Percentiles rank a stretch among this genome's conserved stretches.
phyloP scores from a whole-genome alignment of 805 yeast genomes.

The Myxozyma melibiosi region DNA sequence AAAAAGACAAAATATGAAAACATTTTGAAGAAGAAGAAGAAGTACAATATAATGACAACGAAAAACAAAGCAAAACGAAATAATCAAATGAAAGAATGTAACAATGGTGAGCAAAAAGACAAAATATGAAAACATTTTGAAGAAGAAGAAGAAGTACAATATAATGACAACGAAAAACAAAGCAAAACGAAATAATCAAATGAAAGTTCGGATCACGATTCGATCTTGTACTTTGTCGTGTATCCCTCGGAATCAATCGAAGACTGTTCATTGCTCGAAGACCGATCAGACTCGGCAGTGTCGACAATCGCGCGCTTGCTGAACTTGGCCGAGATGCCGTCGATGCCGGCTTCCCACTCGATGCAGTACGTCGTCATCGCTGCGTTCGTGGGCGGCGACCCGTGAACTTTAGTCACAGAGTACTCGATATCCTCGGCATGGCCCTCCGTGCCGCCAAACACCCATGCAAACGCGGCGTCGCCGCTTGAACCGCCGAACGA shows the following conservation, averaged over 20 bases:
- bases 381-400: background rate
- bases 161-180: background rate
- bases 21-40: no score
- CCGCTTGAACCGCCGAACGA: background rate
- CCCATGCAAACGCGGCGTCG: conserved; percentile 20
- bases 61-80: no score
- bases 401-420: background rate
- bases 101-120: no score
- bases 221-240: background rate
- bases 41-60: no score
- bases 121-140: no score
- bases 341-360: conserved; percentile 19
- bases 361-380: conserved; percentile 1
- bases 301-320: conserved; percentile 3
- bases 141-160: no score
- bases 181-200: background rate
- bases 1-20: no score
- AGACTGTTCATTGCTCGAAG: background rate
- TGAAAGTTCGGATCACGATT: background rate
- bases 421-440: conserved; percentile 16
- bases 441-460: conserved; percentile 27
- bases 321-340: conserved; percentile 13
- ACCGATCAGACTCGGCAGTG: background rate
- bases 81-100: no score
- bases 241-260: background rate